Evolutionary conservation across 768 basidiomycete genomes (phyloP), one percentile per base, ranked within the genome.

Genomic region (Mycena olivaceomarginata): DNA sequence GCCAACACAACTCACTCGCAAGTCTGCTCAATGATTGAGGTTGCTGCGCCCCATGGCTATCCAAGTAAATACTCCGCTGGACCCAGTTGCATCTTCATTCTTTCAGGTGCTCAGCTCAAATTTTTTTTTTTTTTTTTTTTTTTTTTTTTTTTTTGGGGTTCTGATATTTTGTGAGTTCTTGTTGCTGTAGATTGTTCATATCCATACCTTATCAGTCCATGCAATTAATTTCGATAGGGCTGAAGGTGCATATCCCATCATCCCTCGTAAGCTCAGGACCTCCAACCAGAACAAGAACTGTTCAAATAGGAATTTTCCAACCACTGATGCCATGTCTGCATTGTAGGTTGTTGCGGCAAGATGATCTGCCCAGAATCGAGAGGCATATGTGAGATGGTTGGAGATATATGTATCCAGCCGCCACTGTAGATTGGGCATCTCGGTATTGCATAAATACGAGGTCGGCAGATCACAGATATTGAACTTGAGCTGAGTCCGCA

Each of bases 211-310:
- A 1, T 71, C 5, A 0, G 13, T 20, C 68, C 75, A 70, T 6
- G 37, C 3, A 20, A 48, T 65, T 0, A 76, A 11, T 31, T 72
- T 51, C 10, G 18, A 56, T 2, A 72, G 48, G 15, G 62, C 53
- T 9, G 11, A 8, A 0, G 31, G 7, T 6, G 57, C 56, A 53
- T n/a, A 56, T 1, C 8, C 8, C 2, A 66, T 25, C 39, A 18
- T 51, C 6, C 43, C 53, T 7, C 53, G 20, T 3, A 76, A 48
- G 31, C 63, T 62, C 39, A 76, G 6, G 7, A 60, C 70, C 39
- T 76, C 75, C 4, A 76, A 53, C 75, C 75, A 76, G n/a, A 67
- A 76, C 10, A 70, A 22, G 18, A 66, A 65, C 9, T 69, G 57
- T 2, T 56, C 1, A 2, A 7, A 40, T 3, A 76, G 59, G 6